Evolutionary conservation across 495 filamentous ascomycete genomes (phyloP), one percentile per base, ranked within the genome.

Genomic region (Xylaria flabelliformis): DNA sequence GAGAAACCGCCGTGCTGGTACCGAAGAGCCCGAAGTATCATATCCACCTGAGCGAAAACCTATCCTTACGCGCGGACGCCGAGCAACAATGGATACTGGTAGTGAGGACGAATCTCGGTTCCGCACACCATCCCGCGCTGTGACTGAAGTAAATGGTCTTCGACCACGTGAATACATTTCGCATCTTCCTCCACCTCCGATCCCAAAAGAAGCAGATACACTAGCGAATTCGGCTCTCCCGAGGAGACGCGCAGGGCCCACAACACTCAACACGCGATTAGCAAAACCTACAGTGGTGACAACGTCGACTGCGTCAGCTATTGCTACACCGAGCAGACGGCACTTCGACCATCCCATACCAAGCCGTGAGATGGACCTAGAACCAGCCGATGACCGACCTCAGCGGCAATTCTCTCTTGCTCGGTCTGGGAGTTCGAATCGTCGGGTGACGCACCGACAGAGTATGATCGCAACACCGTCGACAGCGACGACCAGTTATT

Each of bases 81-180:
- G 82, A 6, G 78, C 75, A 10, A 83, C 82, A 36, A 74, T 85
- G 34, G 83, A 84, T 8, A 82, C 85, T 13, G 80, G 85, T 15
- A 79, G 85, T 7, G 84, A 87, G 26, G 85, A 84, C 15, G 81
- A 85, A 19, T 73, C 76, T 5, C 79, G 85, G 50, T 86, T 85
- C 76, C 84, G 88, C 6, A 82, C 84, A 15, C 87, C 87, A 0
- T 89, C 87, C 3, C 77, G 89, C 15, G 89, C 89, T 0, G 77
- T 80, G n/a, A 90, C 89, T 13, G 89, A 90, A 64, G 80, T 89
- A n/a, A 83, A 83, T 21, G 80, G 77, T 51, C 70, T 73, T 10
- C 55, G 69, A 29, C 70, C 76, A 19, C 80, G 82, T n/a, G 82
- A 85, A 39, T 78, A 78, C 53, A 66, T 65, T 34, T 58, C 75